Percentiles rank a stretch among this genome's conserved stretches.
Evolutionary conservation across 768 basidiomycete genomes (phyloP).

Genomic region (Rhizopogon vesiculosus): DNA sequence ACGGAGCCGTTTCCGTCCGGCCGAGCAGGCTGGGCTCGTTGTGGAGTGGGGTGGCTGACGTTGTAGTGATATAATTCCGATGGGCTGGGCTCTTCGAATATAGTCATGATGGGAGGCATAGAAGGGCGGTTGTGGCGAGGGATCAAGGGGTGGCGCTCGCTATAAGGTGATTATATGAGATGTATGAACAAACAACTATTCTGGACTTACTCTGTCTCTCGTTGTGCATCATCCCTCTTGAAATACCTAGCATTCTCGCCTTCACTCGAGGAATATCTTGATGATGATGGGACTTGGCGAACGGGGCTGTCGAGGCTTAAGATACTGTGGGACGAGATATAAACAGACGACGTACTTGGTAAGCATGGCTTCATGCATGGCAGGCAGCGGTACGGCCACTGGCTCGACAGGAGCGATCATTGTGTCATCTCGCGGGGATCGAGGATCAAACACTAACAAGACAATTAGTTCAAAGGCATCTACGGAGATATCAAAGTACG

Average conservation of each 20-base stretch:
- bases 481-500: not conserved
- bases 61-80: constrained; percentile 20
- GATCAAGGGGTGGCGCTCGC: constrained; percentile 53
- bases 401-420: constrained; percentile 20
- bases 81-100: constrained; percentile 11
- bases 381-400: constrained; percentile 23
- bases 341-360: constrained; percentile 9
- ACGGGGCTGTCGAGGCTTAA: constrained; percentile 5
- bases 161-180: constrained; percentile 16
- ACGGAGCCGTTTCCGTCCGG: constrained; percentile 27
- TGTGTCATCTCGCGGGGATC: constrained; percentile 27
- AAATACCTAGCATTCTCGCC: constrained; percentile 11
- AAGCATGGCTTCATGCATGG: constrained; percentile 30
- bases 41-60: constrained; percentile 23
- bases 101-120: constrained; percentile 24
- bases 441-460: constrained; percentile 18
- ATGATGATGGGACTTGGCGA: constrained; percentile 6
- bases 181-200: too few relatives aligned
- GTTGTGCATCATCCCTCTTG: constrained; percentile 1
- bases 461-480: not conserved
- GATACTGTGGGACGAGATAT: not conserved
- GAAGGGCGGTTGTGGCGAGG: constrained; percentile 19
- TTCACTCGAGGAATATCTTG: constrained; percentile 11
- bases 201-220: constrained; percentile 23
- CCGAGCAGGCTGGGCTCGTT: constrained; percentile 19